Base-by-base conservation (phyloP, 805 yeast species). In the Suhomyces sp. region DNA sequence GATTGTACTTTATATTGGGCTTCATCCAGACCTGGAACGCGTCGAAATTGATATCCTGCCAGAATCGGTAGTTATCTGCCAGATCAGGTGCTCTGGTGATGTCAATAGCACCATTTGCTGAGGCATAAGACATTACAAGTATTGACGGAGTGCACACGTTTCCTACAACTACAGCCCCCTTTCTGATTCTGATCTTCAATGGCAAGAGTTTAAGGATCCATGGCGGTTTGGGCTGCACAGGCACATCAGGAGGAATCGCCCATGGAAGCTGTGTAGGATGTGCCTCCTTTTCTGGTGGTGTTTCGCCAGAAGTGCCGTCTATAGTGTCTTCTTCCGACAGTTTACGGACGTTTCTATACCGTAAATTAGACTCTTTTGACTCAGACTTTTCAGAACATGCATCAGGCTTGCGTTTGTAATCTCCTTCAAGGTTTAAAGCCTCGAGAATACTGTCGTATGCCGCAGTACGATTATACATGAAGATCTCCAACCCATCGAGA, bases 401-500 rank as follows among this genome's bases (percentile, higher is more conserved):
- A 9, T 41, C 46, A 12, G 9, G 35, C 24, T 42, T 52, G 46
- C 26, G 19, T 24, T 35, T 60, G 59, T 36, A 57, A 22, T 24
- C 15, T 26, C 53, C 48, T 58, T 57, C 46, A 60, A 59, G 51
- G 49, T 51, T 46, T 54, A 79, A 62, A 15, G 66, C 57, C 19
- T 79, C 77, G 59, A 84, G 59, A 13, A 88, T 80, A 49, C 76
- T 77, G 44, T 89, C 92, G 68, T 88, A 94, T 0, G 96, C 92
- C 9, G 73, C 73, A 0, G 89, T 81, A 62, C 94, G 79, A 68
- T 94, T 94, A 68, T 88, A 93, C 52, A 87, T 71, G 65, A 91
- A 94, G 46, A 88, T 69, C 66, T 94, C 99, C 3, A 89, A 63
- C 0, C 99, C 99, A 49, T 85, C 87, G 8, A 87, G 68, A 19